phyloP scores from a whole-genome alignment of 257 asterid species.

The Nemophila menziesii region DNA sequence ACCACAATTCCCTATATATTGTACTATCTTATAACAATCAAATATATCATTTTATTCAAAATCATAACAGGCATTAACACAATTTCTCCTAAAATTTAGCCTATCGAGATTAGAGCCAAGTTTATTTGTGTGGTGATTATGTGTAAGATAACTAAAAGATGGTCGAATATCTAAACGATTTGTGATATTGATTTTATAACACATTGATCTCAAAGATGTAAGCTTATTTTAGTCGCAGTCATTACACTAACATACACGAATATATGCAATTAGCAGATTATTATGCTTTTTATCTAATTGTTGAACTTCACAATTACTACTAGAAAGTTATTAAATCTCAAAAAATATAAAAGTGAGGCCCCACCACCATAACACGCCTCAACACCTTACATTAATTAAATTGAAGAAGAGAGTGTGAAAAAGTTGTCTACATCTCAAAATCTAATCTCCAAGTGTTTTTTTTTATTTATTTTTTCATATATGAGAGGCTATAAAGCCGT shows the following conservation, averaged over 20 bases:
- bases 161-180: conserved; percentile 13
- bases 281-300: neutral
- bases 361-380: neutral
- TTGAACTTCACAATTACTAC: too few species aligned
- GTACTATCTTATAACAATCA: too few species aligned
- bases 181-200: conserved; percentile 8
- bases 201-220: conserved; percentile 11
- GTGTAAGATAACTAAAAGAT: conserved; percentile 1
- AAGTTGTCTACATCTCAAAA: too few species aligned
- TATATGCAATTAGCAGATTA: neutral
- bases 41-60: too few species aligned
- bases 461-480: too few species aligned
- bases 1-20: too few species aligned
- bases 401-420: too few species aligned
- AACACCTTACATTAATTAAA: conserved; percentile 14
- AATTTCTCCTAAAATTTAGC: neutral
- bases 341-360: too few species aligned
- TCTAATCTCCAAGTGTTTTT: too few species aligned
- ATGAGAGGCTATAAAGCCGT: too few species aligned
- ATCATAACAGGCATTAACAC: neutral
- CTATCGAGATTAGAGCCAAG: neutral
- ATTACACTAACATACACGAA: conserved; percentile 1
- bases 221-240: conserved; percentile 13
- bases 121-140: neutral
- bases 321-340: too few species aligned